Evolutionary conservation across 306 rosid genomes (phyloP), one percentile per base, ranked within the genome.

Genomic region (Vigna unguiculata): DNA sequence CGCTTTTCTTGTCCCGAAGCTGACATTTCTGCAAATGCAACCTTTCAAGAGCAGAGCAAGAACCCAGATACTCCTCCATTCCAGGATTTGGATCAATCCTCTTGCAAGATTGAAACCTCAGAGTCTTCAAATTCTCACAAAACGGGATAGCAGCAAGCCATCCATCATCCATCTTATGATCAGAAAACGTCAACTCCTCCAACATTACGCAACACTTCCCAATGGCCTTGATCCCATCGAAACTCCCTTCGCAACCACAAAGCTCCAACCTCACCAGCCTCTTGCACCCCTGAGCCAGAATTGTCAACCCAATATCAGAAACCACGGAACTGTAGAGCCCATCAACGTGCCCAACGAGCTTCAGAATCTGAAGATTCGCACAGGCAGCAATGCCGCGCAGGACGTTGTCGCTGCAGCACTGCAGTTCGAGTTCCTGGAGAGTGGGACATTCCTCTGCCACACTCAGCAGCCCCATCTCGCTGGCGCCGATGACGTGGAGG

Each of bases 141-240:
- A 53, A 92, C 0, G 97, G 78, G 24, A 95, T 80, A 0, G 83
- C 98, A 2, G 93, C 92, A 65, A 92, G 58, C 98, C 98, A 95
- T 16, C 97, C 99, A 75, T 81, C 74, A 41, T 92, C 99, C 98
- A 95, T 95, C 84, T 92, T 89, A 24, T 92, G 99, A 86, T 92
- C 93, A 80, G 82, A 83, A 24, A 95, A 21, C 0, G 87, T 87
- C 85, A 95, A 76, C 64, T 95, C 99, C 88, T 95, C 99, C 81
- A 95, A 59, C 98, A 95, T 95, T 47, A 77, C 96, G 63, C 99
- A 95, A 77, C 99, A 95, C 80, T 88, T 93, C 24, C 97, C 99
- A 79, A 95, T 89, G 0, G 99, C 97, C 59, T 95, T 95, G 53
- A 95, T 76, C 81, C 99, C 98, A 82, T 91, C 99, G 53, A 85